Percentiles rank a stretch among this genome's conserved stretches.
phyloP scores from a whole-genome alignment of 1,139 yeast genomes.

The Diutina catenulata region DNA sequence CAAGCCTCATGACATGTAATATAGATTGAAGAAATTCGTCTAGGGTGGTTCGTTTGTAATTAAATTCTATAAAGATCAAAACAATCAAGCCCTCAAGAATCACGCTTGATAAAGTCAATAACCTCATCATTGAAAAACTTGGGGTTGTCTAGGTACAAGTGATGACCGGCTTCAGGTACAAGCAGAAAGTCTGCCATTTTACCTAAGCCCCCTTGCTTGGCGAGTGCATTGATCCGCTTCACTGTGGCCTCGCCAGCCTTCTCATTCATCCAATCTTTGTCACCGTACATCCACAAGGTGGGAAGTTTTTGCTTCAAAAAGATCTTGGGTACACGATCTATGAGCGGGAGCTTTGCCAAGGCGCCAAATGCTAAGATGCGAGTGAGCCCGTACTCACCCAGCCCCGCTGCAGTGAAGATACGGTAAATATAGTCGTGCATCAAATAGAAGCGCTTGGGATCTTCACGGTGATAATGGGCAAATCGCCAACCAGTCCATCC shows the following conservation, averaged over 20 bases:
- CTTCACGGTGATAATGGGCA: conserved; percentile 19
- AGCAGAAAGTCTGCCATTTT: conserved; percentile 8
- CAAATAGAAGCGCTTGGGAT: conserved; percentile 21
- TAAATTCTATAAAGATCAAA: too few species aligned
- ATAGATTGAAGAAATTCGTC: too few species aligned
- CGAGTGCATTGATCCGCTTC: conserved; percentile 25
- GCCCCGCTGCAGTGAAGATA: conserved; percentile 28
- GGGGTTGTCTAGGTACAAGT: conserved; percentile 67
- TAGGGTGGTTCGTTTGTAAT: too few species aligned
- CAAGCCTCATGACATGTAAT: too few species aligned
- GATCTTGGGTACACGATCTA: conserved; percentile 30
- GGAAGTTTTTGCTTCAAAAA: conserved; percentile 28
- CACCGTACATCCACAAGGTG: conserved; percentile 35
- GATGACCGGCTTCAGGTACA: conserved; percentile 38
- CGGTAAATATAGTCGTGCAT: conserved; percentile 33
- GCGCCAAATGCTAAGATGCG: conserved; percentile 29
- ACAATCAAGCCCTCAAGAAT: too few species aligned
- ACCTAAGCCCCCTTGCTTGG: conserved; percentile 10
- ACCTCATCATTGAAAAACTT: conserved; percentile 5
- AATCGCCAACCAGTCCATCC: conserved; percentile 33
- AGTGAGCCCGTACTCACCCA: conserved; percentile 36
- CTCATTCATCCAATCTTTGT: conserved; percentile 17
- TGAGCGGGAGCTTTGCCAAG: conserved; percentile 28
- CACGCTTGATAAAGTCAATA: neutral
- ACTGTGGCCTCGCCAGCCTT: conserved; percentile 31